Percentiles rank a stretch among this genome's conserved stretches.
These are phyloP conservation scores for Corylus heterophylla DNA, from an alignment of 306 rosid species.

Conservation along the genomic window DNA sequence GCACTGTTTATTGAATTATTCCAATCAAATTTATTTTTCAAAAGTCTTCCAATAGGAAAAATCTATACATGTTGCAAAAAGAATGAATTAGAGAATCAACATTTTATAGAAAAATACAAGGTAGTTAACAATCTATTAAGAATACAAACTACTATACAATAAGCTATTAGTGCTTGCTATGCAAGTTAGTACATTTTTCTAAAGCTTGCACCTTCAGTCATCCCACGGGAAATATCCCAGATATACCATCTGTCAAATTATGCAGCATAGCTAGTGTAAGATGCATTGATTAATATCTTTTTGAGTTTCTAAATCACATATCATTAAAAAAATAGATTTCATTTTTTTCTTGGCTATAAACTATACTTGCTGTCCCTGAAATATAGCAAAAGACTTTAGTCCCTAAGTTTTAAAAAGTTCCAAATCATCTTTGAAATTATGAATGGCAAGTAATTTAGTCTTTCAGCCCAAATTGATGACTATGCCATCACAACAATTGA, in stretches of 20 bases:
- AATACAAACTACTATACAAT: neutral
- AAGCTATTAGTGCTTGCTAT: neutral
- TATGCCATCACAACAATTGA: neutral
- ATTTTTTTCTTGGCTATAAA: conserved; percentile 1
- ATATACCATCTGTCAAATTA: neutral
- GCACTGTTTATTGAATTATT: neutral
- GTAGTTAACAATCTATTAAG: neutral
- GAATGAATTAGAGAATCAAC: neutral
- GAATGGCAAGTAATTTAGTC: neutral
- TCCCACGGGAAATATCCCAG: conserved; percentile 5
- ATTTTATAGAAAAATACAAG: neutral
- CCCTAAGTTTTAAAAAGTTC: neutral
- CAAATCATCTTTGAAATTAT: neutral
- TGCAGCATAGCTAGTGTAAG: neutral
- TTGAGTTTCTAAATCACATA: conserved; percentile 2
- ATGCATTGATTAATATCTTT: neutral
- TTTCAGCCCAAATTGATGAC: neutral
- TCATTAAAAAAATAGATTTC: neutral
- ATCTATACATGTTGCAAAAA: no score
- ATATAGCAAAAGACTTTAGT: no score
- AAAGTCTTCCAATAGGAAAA: no score
- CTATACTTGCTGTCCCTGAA: no score
- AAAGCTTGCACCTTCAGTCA: neutral
- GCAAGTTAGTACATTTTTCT: neutral
- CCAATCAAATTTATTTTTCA: no score